phyloP scores from a whole-genome alignment of 345 rosid species.

The Gossypium sturtianum region DNA sequence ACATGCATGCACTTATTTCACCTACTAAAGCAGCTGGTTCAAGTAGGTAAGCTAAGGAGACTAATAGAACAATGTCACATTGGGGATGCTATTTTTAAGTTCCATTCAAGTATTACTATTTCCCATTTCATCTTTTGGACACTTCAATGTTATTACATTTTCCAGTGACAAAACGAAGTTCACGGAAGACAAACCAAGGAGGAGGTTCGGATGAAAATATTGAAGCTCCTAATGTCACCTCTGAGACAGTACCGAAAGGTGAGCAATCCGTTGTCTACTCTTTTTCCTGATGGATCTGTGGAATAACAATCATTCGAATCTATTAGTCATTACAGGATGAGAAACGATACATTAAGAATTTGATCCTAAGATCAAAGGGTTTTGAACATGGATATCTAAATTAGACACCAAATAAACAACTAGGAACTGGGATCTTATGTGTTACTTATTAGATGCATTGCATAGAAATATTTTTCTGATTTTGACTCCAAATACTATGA shows the following conservation, averaged over 20 bases:
- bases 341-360: background rate
- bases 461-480: background rate
- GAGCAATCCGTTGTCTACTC: background rate
- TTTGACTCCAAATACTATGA: background rate
- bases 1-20: slow-evolving; percentile 23
- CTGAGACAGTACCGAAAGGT: background rate
- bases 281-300: too few relatives aligned
- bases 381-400: background rate
- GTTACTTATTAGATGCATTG: background rate
- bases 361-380: background rate
- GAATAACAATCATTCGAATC: background rate
- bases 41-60: slow-evolving; percentile 14
- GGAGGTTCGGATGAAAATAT: background rate
- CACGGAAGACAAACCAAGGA: background rate
- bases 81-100: background rate
- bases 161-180: slow-evolving; percentile 6
- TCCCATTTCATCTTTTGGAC: background rate
- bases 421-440: background rate
- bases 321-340: background rate
- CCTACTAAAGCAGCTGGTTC: background rate
- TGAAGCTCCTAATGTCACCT: slow-evolving; percentile 1
- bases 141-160: background rate
- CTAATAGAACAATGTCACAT: background rate
- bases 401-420: background rate
- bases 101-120: background rate